Base-by-base conservation (phyloP, 169 alveolate species). In the Cryptosporidium andersoni region DNA sequence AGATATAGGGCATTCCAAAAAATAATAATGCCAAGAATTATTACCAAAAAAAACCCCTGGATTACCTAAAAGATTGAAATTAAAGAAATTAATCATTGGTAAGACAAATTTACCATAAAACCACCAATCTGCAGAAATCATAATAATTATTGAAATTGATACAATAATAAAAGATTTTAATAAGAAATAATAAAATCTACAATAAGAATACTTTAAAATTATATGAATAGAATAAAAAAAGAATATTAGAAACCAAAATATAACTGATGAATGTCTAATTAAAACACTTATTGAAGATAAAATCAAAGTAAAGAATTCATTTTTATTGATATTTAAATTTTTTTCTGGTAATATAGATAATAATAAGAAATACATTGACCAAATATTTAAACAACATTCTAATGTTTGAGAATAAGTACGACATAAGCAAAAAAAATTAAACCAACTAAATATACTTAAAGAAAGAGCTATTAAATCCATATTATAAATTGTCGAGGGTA, bases 201-300 rank as follows among this genome's bases (percentile, higher is more conserved):
- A 65, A 47, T n/a, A 42, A 5, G 58, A 43, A 5, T 9, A 39
- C 49, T 12, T 42, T 8, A 14, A 12, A 55, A 80, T 34, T 51
- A 81, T 14, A 55, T 80, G 74, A 43, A 74, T 67, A 12, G 81
- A 34, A 66, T 89, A 89, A 45, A 89, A 53, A 53, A 2, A 53
- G 25, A 25, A 25, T 25, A 25, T 25, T 14, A 65, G 14, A 25
- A 81, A 2, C 92, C 92, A 89, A 74, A 89, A 89, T 51, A 66
- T 48, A 55, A 64, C 64, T 7, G 90, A 85, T 45, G 51, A 82
- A 4, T 88, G 88, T 39, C 90, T 81, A 14, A 89, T 66, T 37
- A 89, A 45, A n/a, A 82, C 88, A 67, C 90, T 82, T 37, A 89
- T 9, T 25, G 90, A 67, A 42, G 91, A 82, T 51, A 64, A 64